Base-by-base conservation (phyloP, 305 asterid species). In the Striga hermonthica region DNA sequence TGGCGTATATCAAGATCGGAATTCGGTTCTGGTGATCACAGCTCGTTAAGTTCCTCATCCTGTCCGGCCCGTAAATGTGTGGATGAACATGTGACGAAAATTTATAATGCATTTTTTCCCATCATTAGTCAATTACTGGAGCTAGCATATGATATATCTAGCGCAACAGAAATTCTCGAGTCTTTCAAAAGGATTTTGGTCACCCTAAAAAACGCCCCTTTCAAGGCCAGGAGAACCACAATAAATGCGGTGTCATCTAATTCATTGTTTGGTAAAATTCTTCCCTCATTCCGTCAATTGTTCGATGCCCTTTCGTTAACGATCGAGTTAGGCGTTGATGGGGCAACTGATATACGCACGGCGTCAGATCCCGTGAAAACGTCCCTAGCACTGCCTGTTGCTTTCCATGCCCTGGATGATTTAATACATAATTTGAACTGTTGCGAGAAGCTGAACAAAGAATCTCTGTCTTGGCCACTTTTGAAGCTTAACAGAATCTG, bases 1-100 rank as follows among this genome's bases (percentile, higher is more conserved):
- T 92, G 98, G 98, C 91, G 98, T 68, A 62, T 86, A 60, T 78
- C 94, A 68, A 81, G 97, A 84, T 81, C 88, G 58, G 98, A 92
- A 76, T 83, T 84, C 75, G 96, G 87, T 12, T 59, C 64, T 37
- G 92, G 76, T 61, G 73, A 87, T 38, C 81, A 73, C 48, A 73
- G 77, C 63, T 84, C 97, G 66, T 54, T 83, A 75, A 81, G 82
- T 76, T 82, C 94, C 67, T 87, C 94, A 8, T 84, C 91, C 72
- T 87, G 98, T 80, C 96, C 95, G 61, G 80, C 78, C 70, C 96
- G 94, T 44, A 79, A 54, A 76, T 89, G 98, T 72, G 75, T 86
- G 69, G 98, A 92, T 68, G 89, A 78, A 79, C 97, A 92, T 62
- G 98, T 86, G 16, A 83, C 90, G 72, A 82, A 82, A 72, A 83